Conservation (phyloP, 1,284 basidiomycete genomes). For the Hortiboletus rubellus region DNA sequence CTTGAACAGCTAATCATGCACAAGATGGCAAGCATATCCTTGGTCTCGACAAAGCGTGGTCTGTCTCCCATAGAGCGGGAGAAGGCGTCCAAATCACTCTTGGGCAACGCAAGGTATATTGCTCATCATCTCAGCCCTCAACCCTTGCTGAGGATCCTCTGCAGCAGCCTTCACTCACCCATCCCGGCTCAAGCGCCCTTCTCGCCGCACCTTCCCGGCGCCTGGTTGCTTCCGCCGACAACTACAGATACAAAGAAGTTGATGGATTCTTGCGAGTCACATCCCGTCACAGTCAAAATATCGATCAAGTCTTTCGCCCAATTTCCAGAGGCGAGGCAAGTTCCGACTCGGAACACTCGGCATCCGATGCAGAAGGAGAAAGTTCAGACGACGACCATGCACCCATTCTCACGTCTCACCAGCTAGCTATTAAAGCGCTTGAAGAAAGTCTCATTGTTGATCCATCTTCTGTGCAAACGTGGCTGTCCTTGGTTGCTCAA, state of each 20-base stretch:
- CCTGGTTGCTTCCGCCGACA: conserved; percentile 40
- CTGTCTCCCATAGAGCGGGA: conserved; percentile 48
- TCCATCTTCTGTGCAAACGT: conserved; percentile 54
- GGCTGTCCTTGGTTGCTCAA: conserved; percentile 67
- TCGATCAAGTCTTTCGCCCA: conserved; percentile 48
- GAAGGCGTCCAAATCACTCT: conserved; percentile 63
- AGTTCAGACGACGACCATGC: conserved; percentile 37
- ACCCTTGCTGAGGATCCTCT: conserved; percentile 7
- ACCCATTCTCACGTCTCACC: conserved; percentile 49
- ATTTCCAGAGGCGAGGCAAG: conserved; percentile 42
- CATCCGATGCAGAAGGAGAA: conserved; percentile 38
- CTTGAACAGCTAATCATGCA: conserved; percentile 52
- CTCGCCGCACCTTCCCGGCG: conserved; percentile 49
- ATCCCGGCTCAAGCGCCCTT: conserved; percentile 52
- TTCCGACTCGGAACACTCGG: conserved; percentile 46
- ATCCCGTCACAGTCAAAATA: conserved; percentile 36
- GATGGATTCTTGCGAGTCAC: conserved; percentile 66
- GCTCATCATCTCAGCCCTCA: not conserved
- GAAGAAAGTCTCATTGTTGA: conserved; percentile 54
- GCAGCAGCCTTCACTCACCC: conserved; percentile 57
- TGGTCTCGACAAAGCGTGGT: conserved; percentile 53
- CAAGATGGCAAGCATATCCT: conserved; percentile 66
- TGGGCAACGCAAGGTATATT: conserved; percentile 50
- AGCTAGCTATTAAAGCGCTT: conserved; percentile 56
- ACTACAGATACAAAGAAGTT: conserved; percentile 55